Base-by-base conservation (phyloP, 2,329 filamentous ascomycete species). In the Trichoderma sp. region DNA sequence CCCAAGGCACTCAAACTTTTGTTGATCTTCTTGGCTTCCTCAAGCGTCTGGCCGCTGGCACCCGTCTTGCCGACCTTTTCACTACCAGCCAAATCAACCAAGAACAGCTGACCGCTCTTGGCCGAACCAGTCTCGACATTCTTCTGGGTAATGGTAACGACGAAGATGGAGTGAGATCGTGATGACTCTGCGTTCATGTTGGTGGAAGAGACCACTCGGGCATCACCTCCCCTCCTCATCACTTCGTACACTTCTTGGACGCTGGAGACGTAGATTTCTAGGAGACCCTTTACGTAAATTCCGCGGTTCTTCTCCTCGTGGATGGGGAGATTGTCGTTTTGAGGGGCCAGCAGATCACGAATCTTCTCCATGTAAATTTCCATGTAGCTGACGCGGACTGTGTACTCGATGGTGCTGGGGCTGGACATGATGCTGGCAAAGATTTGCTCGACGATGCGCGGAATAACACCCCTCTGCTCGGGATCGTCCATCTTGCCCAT, bases 281-380 rank as follows among this genome's bases (percentile, higher is more conserved):
- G 82, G 71, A 98, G 84, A 3, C 94, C 96, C 81, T 98, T 98
- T 76, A 98, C 96, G 77, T 98, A 98, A 1, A 98, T 95, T 67
- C 96, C 96, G 71, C 93, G 88, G 78, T 91, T 96, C 86, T 97
- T 97, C 82, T 98, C 96, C 77, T 99, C 96, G 82, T 98, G 96
- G n/a, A 98, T 91, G 0, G 95, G 94, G 64, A 99, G 84, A 78
- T 98, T 98, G 83, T 97, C 95, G 81, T 98, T 97, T 71, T 94
- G 92, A 13, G 96, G 96, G 29, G 91, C 90, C 72, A 99, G 84
- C 76, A 99, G 83, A 88, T 99, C 96, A 76, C 95, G 89, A 79
- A 99, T 98, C 75, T 92, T 90, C 83, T 99, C 96, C 96, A 98
- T 99, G 85, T 99, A 99, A 73, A 99, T 98, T 82, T 99, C 96